Conservation (phyloP, 169 alveolate species). For the Plasmodium cynomolgi region DNA sequence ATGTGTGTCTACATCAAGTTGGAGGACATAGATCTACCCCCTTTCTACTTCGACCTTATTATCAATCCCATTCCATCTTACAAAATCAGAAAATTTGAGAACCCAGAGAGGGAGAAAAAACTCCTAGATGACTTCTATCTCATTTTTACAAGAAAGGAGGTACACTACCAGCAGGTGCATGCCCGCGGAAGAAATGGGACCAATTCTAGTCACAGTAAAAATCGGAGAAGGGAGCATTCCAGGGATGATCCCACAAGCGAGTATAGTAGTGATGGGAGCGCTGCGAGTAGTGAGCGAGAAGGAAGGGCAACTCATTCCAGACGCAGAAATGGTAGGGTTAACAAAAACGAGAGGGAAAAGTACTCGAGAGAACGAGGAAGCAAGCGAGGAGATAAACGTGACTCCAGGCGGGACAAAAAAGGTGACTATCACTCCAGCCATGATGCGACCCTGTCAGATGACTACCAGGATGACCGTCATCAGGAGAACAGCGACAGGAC, state of each 20-base stretch:
- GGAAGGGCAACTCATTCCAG: neutral
- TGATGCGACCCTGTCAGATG: neutral
- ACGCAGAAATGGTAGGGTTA: neutral
- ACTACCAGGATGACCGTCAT: neutral
- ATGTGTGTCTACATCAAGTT: conserved; percentile 91
- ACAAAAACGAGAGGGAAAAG: neutral
- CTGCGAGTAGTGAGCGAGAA: neutral
- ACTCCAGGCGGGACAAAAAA: conserved; percentile 1
- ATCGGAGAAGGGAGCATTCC: neutral
- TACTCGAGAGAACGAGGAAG: neutral
- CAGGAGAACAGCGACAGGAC: neutral
- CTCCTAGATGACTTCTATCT: conserved; percentile 49
- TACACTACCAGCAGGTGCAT: conserved; percentile 27
- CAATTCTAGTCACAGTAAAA: neutral
- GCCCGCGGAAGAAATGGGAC: neutral
- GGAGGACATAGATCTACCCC: conserved; percentile 93
- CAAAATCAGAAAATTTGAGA: conserved; percentile 85
- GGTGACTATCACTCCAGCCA: neutral
- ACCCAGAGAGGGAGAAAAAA: conserved; percentile 67
- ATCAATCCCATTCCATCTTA: conserved; percentile 98
- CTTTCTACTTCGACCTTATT: conserved; percentile 97
- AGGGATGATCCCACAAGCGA: neutral
- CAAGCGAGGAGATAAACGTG: conserved; percentile 5
- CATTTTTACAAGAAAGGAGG: conserved; percentile 24
- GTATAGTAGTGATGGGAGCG: neutral